A percentile compares a stretch with the other conserved stretches of the same genome.
Evolutionary conservation across 805 yeast species (phyloP).

Genomic region (Cyberlindnera nakhonratchasimensis): DNA sequence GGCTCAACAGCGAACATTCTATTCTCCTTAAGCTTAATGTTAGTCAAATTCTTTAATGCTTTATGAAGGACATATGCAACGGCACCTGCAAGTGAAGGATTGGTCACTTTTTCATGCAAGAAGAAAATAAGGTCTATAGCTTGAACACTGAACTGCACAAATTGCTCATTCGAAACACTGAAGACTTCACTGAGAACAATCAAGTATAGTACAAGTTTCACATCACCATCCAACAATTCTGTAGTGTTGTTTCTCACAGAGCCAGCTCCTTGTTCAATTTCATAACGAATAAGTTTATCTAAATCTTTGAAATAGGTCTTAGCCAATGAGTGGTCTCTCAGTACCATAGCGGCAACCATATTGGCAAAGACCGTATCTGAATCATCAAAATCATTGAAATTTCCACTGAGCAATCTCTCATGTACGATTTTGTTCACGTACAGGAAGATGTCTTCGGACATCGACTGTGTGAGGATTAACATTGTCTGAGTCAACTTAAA

Average conservation of each 20-base stretch:
- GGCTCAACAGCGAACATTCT: slow-evolving; percentile 47
- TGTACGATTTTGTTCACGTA: slow-evolving; percentile 38
- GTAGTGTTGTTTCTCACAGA: slow-evolving; percentile 54
- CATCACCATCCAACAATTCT: slow-evolving; percentile 75
- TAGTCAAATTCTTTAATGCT: slow-evolving; percentile 58
- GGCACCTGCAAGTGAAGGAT: slow-evolving; percentile 57
- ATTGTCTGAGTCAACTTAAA: slow-evolving; percentile 42
- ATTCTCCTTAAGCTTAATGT: slow-evolving; percentile 54
- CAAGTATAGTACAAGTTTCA: slow-evolving; percentile 66
- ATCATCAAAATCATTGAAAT: slow-evolving; percentile 49
- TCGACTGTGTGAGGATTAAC: slow-evolving; percentile 52
- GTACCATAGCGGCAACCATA: slow-evolving; percentile 67
- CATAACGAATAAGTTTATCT: slow-evolving; percentile 51
- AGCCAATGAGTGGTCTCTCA: slow-evolving; percentile 42
- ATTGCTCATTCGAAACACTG: slow-evolving; percentile 57
- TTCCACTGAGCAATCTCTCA: slow-evolving; percentile 45
- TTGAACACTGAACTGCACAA: slow-evolving; percentile 43
- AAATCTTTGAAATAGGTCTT: slow-evolving; percentile 26
- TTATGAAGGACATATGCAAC: slow-evolving; percentile 66
- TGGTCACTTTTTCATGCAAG: slow-evolving; percentile 30
- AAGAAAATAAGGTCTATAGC: slow-evolving; percentile 37
- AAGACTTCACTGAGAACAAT: slow-evolving; percentile 66
- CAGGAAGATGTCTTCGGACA: slow-evolving; percentile 53
- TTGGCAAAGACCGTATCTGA: slow-evolving; percentile 67
- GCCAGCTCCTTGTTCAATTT: slow-evolving; percentile 81